A percentile compares a stretch with the other conserved stretches of the same genome.
Evolutionary conservation across 345 rosid species (phyloP).

Genomic region (Kandelia obovata): DNA sequence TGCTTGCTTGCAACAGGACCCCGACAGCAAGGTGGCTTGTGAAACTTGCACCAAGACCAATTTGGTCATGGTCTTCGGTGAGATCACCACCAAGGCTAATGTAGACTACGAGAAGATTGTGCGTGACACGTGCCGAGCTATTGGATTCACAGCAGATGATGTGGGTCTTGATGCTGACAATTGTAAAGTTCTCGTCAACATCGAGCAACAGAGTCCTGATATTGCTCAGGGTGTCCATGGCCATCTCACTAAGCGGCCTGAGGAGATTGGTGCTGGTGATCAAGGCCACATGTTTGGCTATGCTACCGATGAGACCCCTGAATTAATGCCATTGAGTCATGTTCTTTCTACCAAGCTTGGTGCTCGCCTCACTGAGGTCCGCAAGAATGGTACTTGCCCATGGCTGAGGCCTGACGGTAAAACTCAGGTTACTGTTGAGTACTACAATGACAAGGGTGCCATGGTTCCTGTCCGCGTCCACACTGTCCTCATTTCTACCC

Average conservation of each 20-base stretch:
- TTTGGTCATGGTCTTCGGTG: conserved; percentile 22
- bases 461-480: conserved; percentile 78
- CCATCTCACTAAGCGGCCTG: conserved; percentile 15
- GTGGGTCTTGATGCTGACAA: conserved; percentile 21
- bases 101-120: conserved; percentile 18
- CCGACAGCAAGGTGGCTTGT: conserved; percentile 19
- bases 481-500: conserved; percentile 66
- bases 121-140: conserved; percentile 16
- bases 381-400: conserved; percentile 65
- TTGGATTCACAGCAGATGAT: conserved; percentile 16
- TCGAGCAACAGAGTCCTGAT: conserved; percentile 18
- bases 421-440: conserved; percentile 58
- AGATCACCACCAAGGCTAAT: conserved; percentile 20
- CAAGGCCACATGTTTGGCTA: conserved; percentile 19
- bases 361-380: conserved; percentile 68
- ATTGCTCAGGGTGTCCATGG: conserved; percentile 22
- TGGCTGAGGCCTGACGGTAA: conserved; percentile 71
- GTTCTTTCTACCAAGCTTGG: conserved; percentile 73
- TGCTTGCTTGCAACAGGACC: conserved; percentile 19
- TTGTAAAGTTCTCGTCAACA: conserved; percentile 17
- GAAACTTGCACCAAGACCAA: conserved; percentile 21
- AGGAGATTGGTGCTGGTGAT: conserved; percentile 22
- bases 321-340: conserved; percentile 69
- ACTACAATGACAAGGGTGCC: conserved; percentile 55
- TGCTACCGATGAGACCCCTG: conserved; percentile 25